phyloP scores from a whole-genome alignment of 83 land plant species.

The Picea engelmannii region DNA sequence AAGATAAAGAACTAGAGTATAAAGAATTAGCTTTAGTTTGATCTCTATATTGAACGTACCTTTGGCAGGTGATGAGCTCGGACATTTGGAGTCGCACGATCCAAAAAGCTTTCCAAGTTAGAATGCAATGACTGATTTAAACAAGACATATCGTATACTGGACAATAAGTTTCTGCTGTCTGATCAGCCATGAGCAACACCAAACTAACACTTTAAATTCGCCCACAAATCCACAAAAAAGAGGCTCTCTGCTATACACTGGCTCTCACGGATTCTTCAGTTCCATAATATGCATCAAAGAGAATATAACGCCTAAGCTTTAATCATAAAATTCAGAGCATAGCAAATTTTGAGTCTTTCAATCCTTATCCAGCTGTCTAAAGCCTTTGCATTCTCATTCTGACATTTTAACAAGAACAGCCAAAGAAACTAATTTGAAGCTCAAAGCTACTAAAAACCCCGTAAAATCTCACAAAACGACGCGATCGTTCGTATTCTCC shows the following conservation, averaged over 20 bases:
- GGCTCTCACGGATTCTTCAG: not conserved
- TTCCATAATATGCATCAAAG: no score
- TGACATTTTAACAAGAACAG: no score
- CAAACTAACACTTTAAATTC: not conserved
- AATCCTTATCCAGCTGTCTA: no score
- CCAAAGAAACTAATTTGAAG: not conserved
- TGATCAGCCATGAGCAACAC: constrained; percentile 7
- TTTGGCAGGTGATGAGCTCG: constrained; percentile 39
- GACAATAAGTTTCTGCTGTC: not conserved
- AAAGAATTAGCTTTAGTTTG: not conserved
- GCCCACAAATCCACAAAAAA: not conserved
- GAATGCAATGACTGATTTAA: constrained; percentile 25
- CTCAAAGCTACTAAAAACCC: not conserved
- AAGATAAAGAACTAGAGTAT: no score
- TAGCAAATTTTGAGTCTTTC: no score
- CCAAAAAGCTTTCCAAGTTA: constrained; percentile 59
- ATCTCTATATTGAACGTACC: constrained; percentile 20
- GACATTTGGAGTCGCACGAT: constrained; percentile 51
- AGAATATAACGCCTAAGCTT: no score
- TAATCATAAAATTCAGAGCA: no score
- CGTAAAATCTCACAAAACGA: not conserved
- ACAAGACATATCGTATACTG: not conserved
- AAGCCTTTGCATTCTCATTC: no score
- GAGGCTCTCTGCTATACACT: not conserved
- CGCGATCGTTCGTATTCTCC: constrained; percentile 16